These are phyloP conservation scores for Pistacia atlantica DNA, from an alignment of 345 rosid species.

Conservation along the genomic window DNA sequence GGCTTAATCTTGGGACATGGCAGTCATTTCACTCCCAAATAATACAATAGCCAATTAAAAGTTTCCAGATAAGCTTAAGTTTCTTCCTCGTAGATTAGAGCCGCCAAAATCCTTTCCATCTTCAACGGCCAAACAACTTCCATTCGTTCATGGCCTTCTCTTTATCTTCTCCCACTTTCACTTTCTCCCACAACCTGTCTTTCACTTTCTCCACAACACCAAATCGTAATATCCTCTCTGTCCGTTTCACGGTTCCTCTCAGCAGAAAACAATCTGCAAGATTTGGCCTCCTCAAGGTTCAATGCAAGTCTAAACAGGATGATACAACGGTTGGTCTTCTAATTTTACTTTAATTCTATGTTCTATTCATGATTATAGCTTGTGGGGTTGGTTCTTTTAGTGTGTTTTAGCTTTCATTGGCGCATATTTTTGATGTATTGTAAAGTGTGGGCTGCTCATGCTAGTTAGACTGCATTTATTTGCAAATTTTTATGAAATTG, in stretches of 20 bases:
- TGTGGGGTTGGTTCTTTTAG: background rate
- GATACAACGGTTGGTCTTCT: conserved; percentile 33
- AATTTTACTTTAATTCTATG: background rate
- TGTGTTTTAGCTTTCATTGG: background rate
- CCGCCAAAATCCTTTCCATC: conserved; percentile 45
- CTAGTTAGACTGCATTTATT: background rate
- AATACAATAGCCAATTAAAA: too few species aligned
- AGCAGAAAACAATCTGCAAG: conserved; percentile 21
- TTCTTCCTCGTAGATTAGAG: conserved; percentile 40
- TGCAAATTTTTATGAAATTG: background rate
- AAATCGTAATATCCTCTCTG: conserved; percentile 27
- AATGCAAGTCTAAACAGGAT: conserved; percentile 34
- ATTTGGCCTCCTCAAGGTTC: conserved; percentile 26
- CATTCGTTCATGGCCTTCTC: conserved; percentile 60
- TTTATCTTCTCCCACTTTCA: conserved; percentile 48
- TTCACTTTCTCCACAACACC: conserved; percentile 24
- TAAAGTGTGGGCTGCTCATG: background rate
- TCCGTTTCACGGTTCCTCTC: conserved; percentile 36
- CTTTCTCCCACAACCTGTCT: conserved; percentile 33
- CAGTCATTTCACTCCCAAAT: too few species aligned
- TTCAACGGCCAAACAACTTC: conserved; percentile 20
- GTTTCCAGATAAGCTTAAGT: background rate
- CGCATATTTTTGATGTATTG: background rate
- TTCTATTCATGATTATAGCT: conserved; percentile 3
- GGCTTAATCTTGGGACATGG: too few species aligned